These are phyloP conservation scores for Massariosphaeria phaeospora DNA, from an alignment of 495 filamentous ascomycete genomes.

Conservation along the genomic window DNA sequence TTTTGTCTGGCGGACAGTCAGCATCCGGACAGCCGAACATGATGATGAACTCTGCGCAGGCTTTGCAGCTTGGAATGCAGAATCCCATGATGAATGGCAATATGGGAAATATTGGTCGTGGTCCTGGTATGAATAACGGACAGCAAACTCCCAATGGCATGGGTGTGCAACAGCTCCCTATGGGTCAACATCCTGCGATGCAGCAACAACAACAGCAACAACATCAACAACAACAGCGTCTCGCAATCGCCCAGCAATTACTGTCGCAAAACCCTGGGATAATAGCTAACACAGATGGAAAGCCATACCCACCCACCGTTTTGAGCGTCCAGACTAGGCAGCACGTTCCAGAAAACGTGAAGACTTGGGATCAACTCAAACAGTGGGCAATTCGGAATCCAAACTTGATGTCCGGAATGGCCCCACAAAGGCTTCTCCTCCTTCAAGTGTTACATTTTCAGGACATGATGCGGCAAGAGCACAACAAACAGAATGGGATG, in stretches of 20 bases:
- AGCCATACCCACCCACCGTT: constrained; percentile 11
- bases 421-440: constrained; percentile 9
- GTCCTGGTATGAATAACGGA: constrained; percentile 15
- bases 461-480: constrained; percentile 13
- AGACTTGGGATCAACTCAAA: constrained; percentile 33
- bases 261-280: constrained; percentile 25
- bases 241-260: constrained; percentile 1
- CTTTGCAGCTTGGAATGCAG: constrained; percentile 11
- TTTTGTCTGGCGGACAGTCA: constrained; percentile 4
- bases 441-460: constrained; percentile 27
- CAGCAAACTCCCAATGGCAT: constrained; percentile 18
- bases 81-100: constrained; percentile 23
- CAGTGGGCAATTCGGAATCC: constrained; percentile 28
- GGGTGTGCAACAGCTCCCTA: constrained; percentile 13
- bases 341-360: constrained; percentile 17
- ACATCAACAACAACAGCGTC: constrained; percentile 9
- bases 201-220: constrained; percentile 5
- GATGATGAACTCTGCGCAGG: constrained; percentile 22
- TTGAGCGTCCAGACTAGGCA: constrained; percentile 7
- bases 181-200: constrained; percentile 1
- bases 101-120: constrained; percentile 3
- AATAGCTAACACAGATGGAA: constrained; percentile 14
- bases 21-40: constrained; percentile 11
- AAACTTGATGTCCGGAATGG: constrained; percentile 6
- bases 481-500: constrained; percentile 26